Percentiles rank a stretch among this genome's conserved stretches.
These are phyloP conservation scores for Crithidia sp. DNA, from an alignment of 208 protist genomes.

Conservation along the genomic window DNA sequence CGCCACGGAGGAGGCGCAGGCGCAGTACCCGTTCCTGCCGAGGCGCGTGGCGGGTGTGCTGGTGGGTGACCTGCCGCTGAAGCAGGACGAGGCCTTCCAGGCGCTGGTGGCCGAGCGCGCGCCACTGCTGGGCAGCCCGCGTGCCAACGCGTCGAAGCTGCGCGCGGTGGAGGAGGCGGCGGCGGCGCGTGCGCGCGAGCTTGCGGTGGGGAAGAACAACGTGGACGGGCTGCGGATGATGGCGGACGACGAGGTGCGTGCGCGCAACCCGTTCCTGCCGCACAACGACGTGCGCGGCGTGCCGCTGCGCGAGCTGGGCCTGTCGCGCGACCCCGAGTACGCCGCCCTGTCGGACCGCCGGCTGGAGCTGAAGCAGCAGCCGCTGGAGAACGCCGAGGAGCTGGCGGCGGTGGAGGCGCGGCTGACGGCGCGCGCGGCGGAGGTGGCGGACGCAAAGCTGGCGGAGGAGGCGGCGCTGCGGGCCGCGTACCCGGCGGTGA, in stretches of 20 bases:
- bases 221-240: slow-evolving; percentile 10
- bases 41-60: slow-evolving; percentile 46
- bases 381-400: too few species aligned
- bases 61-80: slow-evolving; percentile 48
- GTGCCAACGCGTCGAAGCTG: slow-evolving; percentile 8
- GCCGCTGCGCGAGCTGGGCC: slow-evolving; percentile 48
- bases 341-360: slow-evolving; percentile 7
- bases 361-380: neutral
- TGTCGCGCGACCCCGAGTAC: too few species aligned
- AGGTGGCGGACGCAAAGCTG: slow-evolving; percentile 27
- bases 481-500: slow-evolving; percentile 11
- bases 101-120: slow-evolving; percentile 32
- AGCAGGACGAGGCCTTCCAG: slow-evolving; percentile 31
- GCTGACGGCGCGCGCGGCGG: slow-evolving; percentile 17
- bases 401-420: neutral
- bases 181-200: slow-evolving; percentile 18
- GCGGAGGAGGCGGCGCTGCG: neutral
- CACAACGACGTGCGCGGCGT: too few species aligned
- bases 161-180: slow-evolving; percentile 23
- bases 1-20: slow-evolving; percentile 37
- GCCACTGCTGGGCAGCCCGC: slow-evolving; percentile 1
- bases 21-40: slow-evolving; percentile 58
- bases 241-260: slow-evolving; percentile 67
- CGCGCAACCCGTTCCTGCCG: slow-evolving; percentile 64
- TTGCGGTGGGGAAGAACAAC: slow-evolving; percentile 27